Evolutionary conservation across 2,329 filamentous ascomycete species (phyloP), one percentile per base, ranked within the genome.

Genomic region (Cytospora piceae): DNA sequence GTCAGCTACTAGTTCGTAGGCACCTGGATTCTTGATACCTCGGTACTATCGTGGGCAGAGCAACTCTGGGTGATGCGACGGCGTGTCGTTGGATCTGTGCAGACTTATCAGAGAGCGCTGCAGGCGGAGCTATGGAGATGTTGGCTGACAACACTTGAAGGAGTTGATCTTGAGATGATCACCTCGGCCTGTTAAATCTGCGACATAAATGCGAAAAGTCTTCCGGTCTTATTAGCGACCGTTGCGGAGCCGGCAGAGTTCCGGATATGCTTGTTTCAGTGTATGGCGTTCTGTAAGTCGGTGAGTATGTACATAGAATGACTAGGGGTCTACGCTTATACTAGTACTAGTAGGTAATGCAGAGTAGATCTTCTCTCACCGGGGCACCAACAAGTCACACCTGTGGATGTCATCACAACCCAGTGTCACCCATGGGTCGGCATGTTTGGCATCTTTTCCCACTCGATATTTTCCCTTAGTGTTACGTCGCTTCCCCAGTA

Each of bases 51-150:
- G 24, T 22, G 46, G n/a, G 46, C 46, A 49, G n/a, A 49, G n/a
- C 46, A 24, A 32, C 31, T 37, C 42, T 17, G 31, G 42, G 27
- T 17, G 53, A 31, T 56, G 22, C 29, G n/a, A 32, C 24, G 31
- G 29, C 46, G 53, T 63, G 53, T 63, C 37, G 53, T 63, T 63
- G 31, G 32, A 57, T 63, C 22, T 4, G 22, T 52, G 32, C 61
- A 57, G 61, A 57, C 61, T 37, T 31, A n/a, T 34, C n/a, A 9
- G 9, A 20, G 7, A 14, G 3, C 1, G 20, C 14, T 56, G 29
- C 53, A n/a, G 53, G 54, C 39, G 53, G 42, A 27, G 39, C 37
- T 53, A 29, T 63, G 22, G 9, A 49, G 20, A 14, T n/a, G 20
- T 9, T 46, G 17, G 7, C 22, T 8, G 6, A 24, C n/a, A 14